Conservation (phyloP, 2,329 filamentous ascomycete species). For the Ascochyta pisi region DNA sequence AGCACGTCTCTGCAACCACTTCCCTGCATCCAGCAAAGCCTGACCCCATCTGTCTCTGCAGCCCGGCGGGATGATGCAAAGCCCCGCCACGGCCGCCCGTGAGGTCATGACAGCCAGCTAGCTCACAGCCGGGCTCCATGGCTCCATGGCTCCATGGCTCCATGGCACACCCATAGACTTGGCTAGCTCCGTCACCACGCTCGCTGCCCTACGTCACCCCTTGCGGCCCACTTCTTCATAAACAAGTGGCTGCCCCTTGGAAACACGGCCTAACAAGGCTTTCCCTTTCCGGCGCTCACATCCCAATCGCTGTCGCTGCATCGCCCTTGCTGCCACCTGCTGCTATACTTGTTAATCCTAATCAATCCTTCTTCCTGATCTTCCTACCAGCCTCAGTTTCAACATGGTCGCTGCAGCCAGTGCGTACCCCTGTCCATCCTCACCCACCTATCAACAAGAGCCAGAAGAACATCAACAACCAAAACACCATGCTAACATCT, state of each 20-base stretch:
- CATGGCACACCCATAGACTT: no score
- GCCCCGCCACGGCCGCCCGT: background rate
- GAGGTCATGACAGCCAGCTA: slow-evolving; percentile 8
- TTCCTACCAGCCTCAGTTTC: background rate
- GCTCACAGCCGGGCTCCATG: no score
- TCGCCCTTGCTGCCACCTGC: background rate
- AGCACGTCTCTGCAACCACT: background rate
- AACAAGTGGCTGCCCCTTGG: slow-evolving; percentile 14
- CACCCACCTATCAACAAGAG: background rate
- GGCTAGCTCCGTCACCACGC: background rate
- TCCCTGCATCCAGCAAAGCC: slow-evolving; percentile 12
- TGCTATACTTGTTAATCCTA: slow-evolving; percentile 1
- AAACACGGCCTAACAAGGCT: background rate
- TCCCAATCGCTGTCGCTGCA: slow-evolving; percentile 1
- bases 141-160: background rate
- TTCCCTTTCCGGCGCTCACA: slow-evolving; percentile 15
- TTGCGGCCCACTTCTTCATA: slow-evolving; percentile 4
- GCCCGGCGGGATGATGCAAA: slow-evolving; percentile 16
- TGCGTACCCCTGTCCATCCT: slow-evolving; percentile 20
- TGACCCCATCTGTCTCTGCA: slow-evolving; percentile 2
- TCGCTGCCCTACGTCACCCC: slow-evolving; percentile 13
- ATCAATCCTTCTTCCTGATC: background rate
- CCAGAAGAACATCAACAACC: background rate
- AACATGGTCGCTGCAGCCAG: slow-evolving; percentile 24
- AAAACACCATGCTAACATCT: slow-evolving; percentile 1